A percentile compares a stretch with the other conserved stretches of the same genome.
phyloP scores from a whole-genome alignment of 441 rosid genomes.

The Erodium texanum region DNA sequence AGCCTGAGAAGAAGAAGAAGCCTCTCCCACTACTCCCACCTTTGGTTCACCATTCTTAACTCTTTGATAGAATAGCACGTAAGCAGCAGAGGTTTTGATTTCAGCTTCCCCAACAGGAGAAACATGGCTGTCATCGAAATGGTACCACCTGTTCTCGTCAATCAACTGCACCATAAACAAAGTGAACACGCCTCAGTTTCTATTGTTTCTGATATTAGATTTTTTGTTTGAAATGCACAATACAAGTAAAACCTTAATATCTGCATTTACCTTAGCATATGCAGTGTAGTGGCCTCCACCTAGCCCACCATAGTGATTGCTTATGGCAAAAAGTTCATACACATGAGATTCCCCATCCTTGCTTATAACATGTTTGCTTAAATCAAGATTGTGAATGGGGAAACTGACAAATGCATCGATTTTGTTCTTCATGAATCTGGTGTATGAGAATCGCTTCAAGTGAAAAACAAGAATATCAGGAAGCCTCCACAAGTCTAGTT shows the following conservation, averaged over 20 bases:
- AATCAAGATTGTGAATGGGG: constrained; percentile 48
- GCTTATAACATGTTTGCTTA: constrained; percentile 49
- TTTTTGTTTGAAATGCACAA: background rate
- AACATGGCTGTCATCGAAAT: constrained; percentile 76
- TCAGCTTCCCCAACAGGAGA: constrained; percentile 52
- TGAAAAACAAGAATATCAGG: constrained; percentile 65
- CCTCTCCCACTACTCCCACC: constrained; percentile 23
- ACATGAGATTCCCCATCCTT: constrained; percentile 39
- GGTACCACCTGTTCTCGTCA: constrained; percentile 88
- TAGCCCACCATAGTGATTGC: constrained; percentile 64
- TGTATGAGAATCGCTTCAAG: constrained; percentile 59
- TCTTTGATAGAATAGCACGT: constrained; percentile 73
- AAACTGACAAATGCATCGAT: constrained; percentile 47
- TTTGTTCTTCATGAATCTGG: constrained; percentile 53
- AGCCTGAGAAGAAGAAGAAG: constrained; percentile 17
- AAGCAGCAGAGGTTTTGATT: constrained; percentile 76
- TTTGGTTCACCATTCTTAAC: constrained; percentile 21
- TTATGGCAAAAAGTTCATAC: constrained; percentile 55
- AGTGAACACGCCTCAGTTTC: background rate
- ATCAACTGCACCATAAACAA: constrained; percentile 45
- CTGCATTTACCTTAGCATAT: constrained; percentile 41
- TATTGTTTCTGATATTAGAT: background rate
- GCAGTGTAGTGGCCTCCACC: constrained; percentile 76
- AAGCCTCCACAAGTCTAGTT: constrained; percentile 68
- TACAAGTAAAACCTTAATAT: background rate